Evolutionary conservation across 371 early-diverging fungal genomes (phyloP).

Genomic region (Zychaea mexicana): DNA sequence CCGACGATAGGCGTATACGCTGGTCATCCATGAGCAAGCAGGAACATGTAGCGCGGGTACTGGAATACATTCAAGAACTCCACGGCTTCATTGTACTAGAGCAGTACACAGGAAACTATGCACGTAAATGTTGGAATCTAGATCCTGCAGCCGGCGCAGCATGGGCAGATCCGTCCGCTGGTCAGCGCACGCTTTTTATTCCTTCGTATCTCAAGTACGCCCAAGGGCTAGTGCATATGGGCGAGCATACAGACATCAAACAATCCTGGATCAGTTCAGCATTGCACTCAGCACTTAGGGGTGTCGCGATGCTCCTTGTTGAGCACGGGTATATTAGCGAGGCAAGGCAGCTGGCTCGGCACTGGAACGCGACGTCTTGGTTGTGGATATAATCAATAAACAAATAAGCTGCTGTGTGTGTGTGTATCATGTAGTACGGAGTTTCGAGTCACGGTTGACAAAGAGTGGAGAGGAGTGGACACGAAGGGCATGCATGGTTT

Average conservation of each 20-base stretch:
- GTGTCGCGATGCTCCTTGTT: conserved; percentile 27
- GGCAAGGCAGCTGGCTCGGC: conserved; percentile 18
- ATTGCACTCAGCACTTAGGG: conserved; percentile 24
- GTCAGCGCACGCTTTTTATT: conserved; percentile 26
- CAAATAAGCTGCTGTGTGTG: no score
- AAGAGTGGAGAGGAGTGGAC: background rate
- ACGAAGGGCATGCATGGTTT: background rate
- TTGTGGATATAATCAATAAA: no score
- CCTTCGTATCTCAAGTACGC: conserved; percentile 23
- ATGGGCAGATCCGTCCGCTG: conserved; percentile 21
- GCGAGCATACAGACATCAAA: conserved; percentile 33
- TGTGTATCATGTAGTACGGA: background rate
- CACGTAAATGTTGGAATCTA: conserved; percentile 23
- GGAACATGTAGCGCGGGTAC: conserved; percentile 26
- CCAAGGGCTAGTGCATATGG: conserved; percentile 23
- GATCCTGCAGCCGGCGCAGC: conserved; percentile 22
- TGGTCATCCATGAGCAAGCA: conserved; percentile 32
- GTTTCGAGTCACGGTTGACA: background rate
- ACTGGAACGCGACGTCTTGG: conserved; percentile 8
- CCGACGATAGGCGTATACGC: conserved; percentile 2
- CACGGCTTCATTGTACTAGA: conserved; percentile 29
- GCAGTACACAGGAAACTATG: conserved; percentile 29
- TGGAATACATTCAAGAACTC: conserved; percentile 32
- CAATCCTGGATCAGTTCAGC: conserved; percentile 32
- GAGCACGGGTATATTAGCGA: conserved; percentile 26